Percentiles rank a stretch among this genome's conserved stretches.
These are phyloP conservation scores for Eucalyptus caleyi DNA, from an alignment of 345 rosid genomes.

Conservation along the genomic window DNA sequence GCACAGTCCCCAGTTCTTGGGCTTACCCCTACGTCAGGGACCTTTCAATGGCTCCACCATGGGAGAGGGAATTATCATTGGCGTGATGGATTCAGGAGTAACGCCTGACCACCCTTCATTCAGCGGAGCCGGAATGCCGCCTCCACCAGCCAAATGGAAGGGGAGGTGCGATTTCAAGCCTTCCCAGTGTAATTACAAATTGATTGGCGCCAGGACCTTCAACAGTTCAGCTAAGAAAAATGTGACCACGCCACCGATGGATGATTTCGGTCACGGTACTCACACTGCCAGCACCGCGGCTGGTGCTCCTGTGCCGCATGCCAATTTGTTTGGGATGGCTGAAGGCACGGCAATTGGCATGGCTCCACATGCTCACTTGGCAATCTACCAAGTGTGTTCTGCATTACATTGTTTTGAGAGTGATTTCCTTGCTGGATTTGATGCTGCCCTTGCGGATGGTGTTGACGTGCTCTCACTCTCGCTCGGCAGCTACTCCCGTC, in stretches of 20 bases:
- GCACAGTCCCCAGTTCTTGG: background rate
- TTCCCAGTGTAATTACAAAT: background rate
- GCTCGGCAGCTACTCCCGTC: fast-evolving
- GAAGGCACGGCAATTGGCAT: background rate
- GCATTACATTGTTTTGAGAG: background rate
- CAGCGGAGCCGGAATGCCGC: background rate
- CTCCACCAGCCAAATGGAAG: background rate
- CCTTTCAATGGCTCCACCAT: background rate
- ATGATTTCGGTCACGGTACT: background rate
- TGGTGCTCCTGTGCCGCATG: background rate
- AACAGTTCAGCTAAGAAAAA: background rate
- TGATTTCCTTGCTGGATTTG: background rate
- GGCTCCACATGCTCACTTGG: background rate
- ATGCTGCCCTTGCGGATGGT: background rate
- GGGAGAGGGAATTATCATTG: background rate
- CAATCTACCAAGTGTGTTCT: background rate
- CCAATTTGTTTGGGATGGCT: background rate
- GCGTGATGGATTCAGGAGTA: background rate
- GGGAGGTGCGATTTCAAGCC: background rate
- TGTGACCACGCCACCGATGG: background rate
- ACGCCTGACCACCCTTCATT: background rate
- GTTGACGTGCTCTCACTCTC: background rate
- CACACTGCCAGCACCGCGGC: background rate
- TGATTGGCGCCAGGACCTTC: background rate
- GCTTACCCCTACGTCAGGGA: background rate